phyloP scores from a whole-genome alignment of 2,329 filamentous ascomycete species.

The Fusarium buxicola region DNA sequence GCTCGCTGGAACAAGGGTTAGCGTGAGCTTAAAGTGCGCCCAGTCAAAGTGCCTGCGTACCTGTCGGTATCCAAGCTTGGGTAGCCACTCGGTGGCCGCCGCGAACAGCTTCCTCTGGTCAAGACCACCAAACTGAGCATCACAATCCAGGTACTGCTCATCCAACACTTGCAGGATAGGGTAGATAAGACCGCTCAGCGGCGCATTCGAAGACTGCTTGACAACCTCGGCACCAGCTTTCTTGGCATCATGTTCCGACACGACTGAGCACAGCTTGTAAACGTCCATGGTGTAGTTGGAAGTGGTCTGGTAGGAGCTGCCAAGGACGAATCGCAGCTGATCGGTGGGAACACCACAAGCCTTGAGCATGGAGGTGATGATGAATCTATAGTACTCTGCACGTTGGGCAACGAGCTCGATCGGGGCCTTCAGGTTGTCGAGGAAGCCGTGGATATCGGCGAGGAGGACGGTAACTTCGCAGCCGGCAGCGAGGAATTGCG shows the following conservation, averaged over 20 bases:
- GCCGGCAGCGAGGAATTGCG: conserved; percentile 85
- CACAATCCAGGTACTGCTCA: conserved; percentile 88
- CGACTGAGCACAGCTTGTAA: conserved; percentile 77
- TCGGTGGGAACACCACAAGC: conserved; percentile 83
- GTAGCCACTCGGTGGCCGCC: conserved; percentile 85
- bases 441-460: conserved; percentile 80
- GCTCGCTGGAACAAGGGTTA: conserved; percentile 47
- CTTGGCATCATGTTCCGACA: conserved; percentile 84
- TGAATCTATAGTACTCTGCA: conserved; percentile 83
- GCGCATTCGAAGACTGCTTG: conserved; percentile 85
- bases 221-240: conserved; percentile 94
- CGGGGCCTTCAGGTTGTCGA: conserved; percentile 87
- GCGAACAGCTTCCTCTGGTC: conserved; percentile 94
- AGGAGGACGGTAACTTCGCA: conserved; percentile 86
- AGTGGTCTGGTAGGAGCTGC: conserved; percentile 82
- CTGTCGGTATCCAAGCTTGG: conserved; percentile 85
- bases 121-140: conserved; percentile 85
- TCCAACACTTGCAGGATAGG: conserved; percentile 82
- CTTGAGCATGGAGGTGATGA: conserved; percentile 79
- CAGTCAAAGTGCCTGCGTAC: conserved; percentile 42
- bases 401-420: conserved; percentile 87
- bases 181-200: conserved; percentile 64
- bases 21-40: background rate
- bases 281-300: conserved; percentile 88
- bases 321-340: conserved; percentile 84